Conservation (phyloP, 2,329 filamentous ascomycete genomes). For the Pestalotiopsis sp. region DNA sequence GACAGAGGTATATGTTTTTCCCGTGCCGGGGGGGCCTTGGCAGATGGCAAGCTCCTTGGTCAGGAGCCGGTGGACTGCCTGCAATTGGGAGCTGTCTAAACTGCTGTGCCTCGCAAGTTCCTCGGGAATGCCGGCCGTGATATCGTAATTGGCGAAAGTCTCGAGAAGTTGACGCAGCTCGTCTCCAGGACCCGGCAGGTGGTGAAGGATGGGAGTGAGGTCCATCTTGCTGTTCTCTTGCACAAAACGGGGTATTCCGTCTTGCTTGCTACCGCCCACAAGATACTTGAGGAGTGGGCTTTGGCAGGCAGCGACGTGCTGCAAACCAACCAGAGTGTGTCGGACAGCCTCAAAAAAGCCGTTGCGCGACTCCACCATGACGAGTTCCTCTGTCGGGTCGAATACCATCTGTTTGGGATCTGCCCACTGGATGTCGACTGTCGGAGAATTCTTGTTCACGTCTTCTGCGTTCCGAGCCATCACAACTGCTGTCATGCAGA, state of each 20-base stretch:
- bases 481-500: constrained; percentile 73
- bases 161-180: constrained; percentile 13
- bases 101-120: constrained; percentile 30
- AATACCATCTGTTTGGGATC: constrained; percentile 61
- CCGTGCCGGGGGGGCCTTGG: constrained; percentile 75
- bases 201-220: constrained; percentile 34
- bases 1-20: constrained; percentile 83
- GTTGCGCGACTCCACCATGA: constrained; percentile 77
- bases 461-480: constrained; percentile 66
- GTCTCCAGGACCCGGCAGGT: constrained; percentile 22
- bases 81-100: constrained; percentile 73
- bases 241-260: constrained; percentile 35
- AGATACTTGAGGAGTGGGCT: constrained; percentile 68
- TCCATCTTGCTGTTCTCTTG: constrained; percentile 33
- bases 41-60: constrained; percentile 74
- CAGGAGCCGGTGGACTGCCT: constrained; percentile 70
- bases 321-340: constrained; percentile 73
- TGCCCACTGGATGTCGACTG: constrained; percentile 77
- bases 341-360: constrained; percentile 80
- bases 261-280: constrained; percentile 45
- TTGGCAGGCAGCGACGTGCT: constrained; percentile 52
- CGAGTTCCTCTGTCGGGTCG: constrained; percentile 69
- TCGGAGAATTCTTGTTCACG: constrained; percentile 67
- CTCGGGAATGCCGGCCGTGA: constrained; percentile 28
- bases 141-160: constrained; percentile 20